Evolutionary conservation across 129 eudicot genomes (phyloP).

Genomic region (Deinandra increscens): DNA sequence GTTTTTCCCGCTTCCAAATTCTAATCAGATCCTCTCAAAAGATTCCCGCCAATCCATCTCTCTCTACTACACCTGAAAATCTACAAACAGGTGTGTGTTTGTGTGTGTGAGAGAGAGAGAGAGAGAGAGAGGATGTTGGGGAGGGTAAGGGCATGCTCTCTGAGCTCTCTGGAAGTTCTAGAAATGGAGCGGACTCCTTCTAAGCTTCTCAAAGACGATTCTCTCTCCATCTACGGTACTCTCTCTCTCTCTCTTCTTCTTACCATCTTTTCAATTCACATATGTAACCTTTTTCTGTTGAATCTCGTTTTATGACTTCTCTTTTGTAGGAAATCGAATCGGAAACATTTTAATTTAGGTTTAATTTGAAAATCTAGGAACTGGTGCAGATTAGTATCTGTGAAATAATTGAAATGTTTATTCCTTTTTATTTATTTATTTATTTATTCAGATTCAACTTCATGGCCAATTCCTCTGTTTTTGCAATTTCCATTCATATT

Average conservation of each 20-base stretch:
- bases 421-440: no score
- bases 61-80: not conserved
- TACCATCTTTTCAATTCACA: not conserved
- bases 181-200: slow-evolving; percentile 65
- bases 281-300: not conserved
- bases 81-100: not conserved
- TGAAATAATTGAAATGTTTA: not conserved
- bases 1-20: slow-evolving; percentile 34
- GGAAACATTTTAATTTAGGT: not conserved
- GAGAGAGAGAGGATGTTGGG: slow-evolving; percentile 52
- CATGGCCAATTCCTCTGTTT: not conserved
- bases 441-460: not conserved
- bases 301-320: not conserved
- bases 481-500: not conserved
- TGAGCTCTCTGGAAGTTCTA: slow-evolving; percentile 51
- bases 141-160: slow-evolving; percentile 56
- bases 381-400: not conserved
- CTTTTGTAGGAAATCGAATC: not conserved
- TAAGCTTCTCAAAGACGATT: slow-evolving; percentile 71
- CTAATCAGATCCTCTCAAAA: slow-evolving; percentile 12
- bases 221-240: slow-evolving; percentile 82
- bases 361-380: not conserved
- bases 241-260: not conserved
- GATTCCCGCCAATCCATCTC: slow-evolving; percentile 29
- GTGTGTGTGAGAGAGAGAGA: slow-evolving; percentile 23